Evolutionary conservation across 2,329 filamentous ascomycete species (phyloP).

Genomic region (Monosporascus cannonballus): DNA sequence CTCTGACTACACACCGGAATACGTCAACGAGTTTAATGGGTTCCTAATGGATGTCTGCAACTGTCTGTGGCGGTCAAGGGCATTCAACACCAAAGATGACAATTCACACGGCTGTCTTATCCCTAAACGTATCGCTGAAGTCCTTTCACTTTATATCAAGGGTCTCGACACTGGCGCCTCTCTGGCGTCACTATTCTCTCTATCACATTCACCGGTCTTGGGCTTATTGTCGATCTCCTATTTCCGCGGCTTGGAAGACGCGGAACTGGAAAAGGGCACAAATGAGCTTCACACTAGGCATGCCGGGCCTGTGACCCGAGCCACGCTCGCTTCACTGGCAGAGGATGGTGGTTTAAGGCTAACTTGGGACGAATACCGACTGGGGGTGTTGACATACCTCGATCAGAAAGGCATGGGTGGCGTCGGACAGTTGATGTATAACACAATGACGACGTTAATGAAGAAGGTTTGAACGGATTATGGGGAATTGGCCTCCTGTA

Average conservation of each 20-base stretch:
- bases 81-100: conserved; percentile 60
- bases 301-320: conserved; percentile 64
- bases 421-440: conserved; percentile 67
- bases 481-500: conserved; percentile 16
- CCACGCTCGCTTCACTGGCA: conserved; percentile 56
- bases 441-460: conserved; percentile 72
- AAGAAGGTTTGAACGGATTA: conserved; percentile 27
- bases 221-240: conserved; percentile 49
- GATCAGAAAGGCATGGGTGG: conserved; percentile 59
- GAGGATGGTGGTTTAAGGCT: conserved; percentile 60
- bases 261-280: conserved; percentile 34
- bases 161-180: conserved; percentile 40
- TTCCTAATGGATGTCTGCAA: conserved; percentile 87
- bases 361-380: conserved; percentile 68
- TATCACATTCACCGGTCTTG: conserved; percentile 54
- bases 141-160: conserved; percentile 42
- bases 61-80: conserved; percentile 70
- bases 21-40: conserved; percentile 70
- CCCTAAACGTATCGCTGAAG: conserved; percentile 35
- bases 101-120: conserved; percentile 53
- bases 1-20: conserved; percentile 46
- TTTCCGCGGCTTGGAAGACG: conserved; percentile 52
- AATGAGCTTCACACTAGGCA: conserved; percentile 43
- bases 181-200: conserved; percentile 46
- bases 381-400: conserved; percentile 64